A percentile compares a stretch with the other conserved stretches of the same genome.
phyloP scores from a whole-genome alignment of 2,329 filamentous ascomycete genomes.

The Fusarium xylarioides region DNA sequence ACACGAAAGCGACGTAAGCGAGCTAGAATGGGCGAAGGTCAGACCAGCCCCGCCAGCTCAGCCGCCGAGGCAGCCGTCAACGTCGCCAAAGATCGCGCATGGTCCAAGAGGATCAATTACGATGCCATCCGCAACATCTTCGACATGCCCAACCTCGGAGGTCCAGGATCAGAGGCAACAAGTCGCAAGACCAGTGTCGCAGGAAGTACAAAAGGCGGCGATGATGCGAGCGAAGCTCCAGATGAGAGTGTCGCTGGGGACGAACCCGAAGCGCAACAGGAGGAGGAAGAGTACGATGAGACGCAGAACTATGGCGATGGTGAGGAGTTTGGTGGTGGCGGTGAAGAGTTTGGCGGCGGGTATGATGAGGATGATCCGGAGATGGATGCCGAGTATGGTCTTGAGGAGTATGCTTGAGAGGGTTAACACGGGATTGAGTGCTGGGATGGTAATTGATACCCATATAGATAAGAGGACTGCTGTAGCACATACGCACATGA shows the following conservation, averaged over 20 bases:
- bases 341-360: constrained; percentile 43
- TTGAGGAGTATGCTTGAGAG: constrained; percentile 42
- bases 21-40: constrained; percentile 70
- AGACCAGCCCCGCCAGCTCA: constrained; percentile 71
- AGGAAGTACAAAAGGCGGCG: constrained; percentile 49
- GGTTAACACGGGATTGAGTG: background rate
- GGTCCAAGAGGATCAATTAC: constrained; percentile 81
- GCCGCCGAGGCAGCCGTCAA: constrained; percentile 75
- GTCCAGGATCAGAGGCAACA: constrained; percentile 60
- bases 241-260: constrained; percentile 51
- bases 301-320: constrained; percentile 45
- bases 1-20: constrained; percentile 64
- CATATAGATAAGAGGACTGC: constrained; percentile 13
- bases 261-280: constrained; percentile 44
- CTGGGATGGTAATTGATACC: constrained; percentile 26
- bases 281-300: constrained; percentile 50
- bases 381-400: constrained; percentile 50
- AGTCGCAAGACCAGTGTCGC: constrained; percentile 55
- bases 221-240: constrained; percentile 48
- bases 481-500: background rate
- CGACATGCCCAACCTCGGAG: constrained; percentile 54
- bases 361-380: constrained; percentile 52
- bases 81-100: constrained; percentile 73
- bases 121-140: constrained; percentile 68
- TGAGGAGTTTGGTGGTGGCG: constrained; percentile 47